phyloP scores from a whole-genome alignment of 2,329 filamentous ascomycete genomes.

The Cordyceps tenuipes region DNA sequence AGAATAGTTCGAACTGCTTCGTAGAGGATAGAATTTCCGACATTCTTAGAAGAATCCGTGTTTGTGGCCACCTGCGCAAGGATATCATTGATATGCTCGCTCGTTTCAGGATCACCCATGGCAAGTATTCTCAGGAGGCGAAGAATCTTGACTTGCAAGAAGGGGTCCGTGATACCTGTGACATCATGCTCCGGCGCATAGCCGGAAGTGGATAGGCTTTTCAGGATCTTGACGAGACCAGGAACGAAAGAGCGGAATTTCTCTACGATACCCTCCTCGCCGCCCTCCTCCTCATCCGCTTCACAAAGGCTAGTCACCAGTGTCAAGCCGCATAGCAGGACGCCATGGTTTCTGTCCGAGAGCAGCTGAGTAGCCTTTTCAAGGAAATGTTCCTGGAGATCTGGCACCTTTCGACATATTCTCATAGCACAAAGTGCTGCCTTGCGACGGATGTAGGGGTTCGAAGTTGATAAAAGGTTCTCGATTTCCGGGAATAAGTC shows the following conservation, averaged over 20 bases:
- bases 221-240: constrained; percentile 79
- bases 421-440: constrained; percentile 98
- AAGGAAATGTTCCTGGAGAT: constrained; percentile 92
- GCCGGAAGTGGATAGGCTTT: constrained; percentile 85
- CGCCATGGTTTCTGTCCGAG: constrained; percentile 91
- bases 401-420: constrained; percentile 95
- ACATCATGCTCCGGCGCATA: constrained; percentile 98
- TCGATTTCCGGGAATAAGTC: constrained; percentile 97
- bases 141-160: constrained; percentile 93
- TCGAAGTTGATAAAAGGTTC: constrained; percentile 79
- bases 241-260: constrained; percentile 84
- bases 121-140: constrained; percentile 78
- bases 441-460: constrained; percentile 97
- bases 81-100: constrained; percentile 98
- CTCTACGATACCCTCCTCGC: constrained; percentile 82
- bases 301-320: constrained; percentile 89
- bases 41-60: constrained; percentile 96
- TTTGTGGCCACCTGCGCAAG: constrained; percentile 96
- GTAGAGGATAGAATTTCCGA: constrained; percentile 96
- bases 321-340: constrained; percentile 85
- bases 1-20: constrained; percentile 95
- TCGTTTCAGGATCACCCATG: constrained; percentile 76
- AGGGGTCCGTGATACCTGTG: constrained; percentile 94
- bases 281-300: constrained; percentile 84
- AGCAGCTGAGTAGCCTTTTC: constrained; percentile 86